Evolutionary conservation across 768 basidiomycete genomes (phyloP), one percentile per base, ranked within the genome.

Genomic region (Suillus clintonianus): DNA sequence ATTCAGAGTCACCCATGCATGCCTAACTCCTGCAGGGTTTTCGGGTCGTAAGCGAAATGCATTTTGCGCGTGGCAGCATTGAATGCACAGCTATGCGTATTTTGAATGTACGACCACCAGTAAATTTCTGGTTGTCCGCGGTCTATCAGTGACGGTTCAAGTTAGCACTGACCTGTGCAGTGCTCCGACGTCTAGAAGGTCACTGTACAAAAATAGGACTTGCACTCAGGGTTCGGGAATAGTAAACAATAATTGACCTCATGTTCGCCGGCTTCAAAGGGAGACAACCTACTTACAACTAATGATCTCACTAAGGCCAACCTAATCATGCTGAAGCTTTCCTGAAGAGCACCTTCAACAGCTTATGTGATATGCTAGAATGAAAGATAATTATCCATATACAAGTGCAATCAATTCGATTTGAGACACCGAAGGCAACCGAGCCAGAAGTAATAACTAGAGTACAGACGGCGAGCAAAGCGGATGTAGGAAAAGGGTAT

Each of bases 401-500:
- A 71, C 69, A 67, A 42, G n/a, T 62, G 56, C 62, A 47, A 67
- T 63, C 67, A 59, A 62, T 69, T 65, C 57, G 56, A 62, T 53
- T 76, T 41, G 51, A 51, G 62, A 68, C 69, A 64, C 43, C 30
- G 19, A 63, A 41, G 47, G 48, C 65, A 55, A 65, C 39, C n/a
- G 39, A 32, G 53, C 55, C 42, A 62, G 57, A 69, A 71, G 61
- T 65, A 51, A 65, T 17, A 59, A 66, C 64, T 75, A 75, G 32
- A 68, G 65, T 75, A 75, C 74, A 75, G 11, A 36, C 36, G 66
- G 65, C 64, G 62, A 67, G 75, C 64, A 75, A 67, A 59, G 37
- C 70, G 66, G 50, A 19, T 30, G 22, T 47, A 45, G 60, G 50
- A 59, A 59, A 63, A 68, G 66, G 73, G 75, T 76, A 76, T 75